Percentiles rank a stretch among this genome's conserved stretches.
Conservation (phyloP, 495 filamentous ascomycete species). For the Usnea hakonensis region DNA sequence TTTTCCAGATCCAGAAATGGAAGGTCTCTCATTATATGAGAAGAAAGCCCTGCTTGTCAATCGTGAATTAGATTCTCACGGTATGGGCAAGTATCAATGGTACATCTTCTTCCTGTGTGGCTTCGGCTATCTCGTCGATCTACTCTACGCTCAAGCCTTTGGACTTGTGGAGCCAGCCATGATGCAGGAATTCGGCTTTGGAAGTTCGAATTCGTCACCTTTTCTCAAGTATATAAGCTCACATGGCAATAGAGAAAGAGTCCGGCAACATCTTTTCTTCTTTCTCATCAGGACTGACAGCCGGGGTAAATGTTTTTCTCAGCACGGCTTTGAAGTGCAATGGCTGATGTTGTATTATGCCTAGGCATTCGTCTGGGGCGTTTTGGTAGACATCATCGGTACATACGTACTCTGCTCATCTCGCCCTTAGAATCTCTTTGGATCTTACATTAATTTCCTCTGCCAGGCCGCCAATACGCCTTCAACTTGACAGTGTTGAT, state of each 20-base stretch:
- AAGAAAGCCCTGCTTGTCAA: slow-evolving; percentile 40
- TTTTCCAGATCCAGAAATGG: slow-evolving; percentile 24
- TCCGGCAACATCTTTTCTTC: slow-evolving; percentile 29
- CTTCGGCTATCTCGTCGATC: slow-evolving; percentile 44
- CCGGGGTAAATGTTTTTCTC: slow-evolving; percentile 23
- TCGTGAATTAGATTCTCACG: slow-evolving; percentile 39
- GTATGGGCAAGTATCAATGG: slow-evolving; percentile 45
- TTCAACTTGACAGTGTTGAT: slow-evolving; percentile 46
- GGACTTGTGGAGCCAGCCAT: slow-evolving; percentile 39
- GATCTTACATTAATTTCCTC: background rate
- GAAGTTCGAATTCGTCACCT: slow-evolving; percentile 10
- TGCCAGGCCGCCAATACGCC: slow-evolving; percentile 38
- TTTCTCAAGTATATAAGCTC: background rate
- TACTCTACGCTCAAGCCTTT: slow-evolving; percentile 44
- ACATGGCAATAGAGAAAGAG: slow-evolving; percentile 12
- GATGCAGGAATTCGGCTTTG: slow-evolving; percentile 40
- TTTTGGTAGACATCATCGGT: slow-evolving; percentile 44
- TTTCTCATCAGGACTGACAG: slow-evolving; percentile 30
- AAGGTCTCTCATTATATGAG: slow-evolving; percentile 33
- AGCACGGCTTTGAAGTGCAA: slow-evolving; percentile 9
- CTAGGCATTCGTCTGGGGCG: slow-evolving; percentile 41
- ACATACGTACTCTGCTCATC: slow-evolving; percentile 17
- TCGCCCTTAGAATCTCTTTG: background rate
- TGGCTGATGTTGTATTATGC: slow-evolving; percentile 14
- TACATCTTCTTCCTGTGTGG: slow-evolving; percentile 42